Evolutionary conservation across 148 eudicot species (phyloP).

Genomic region (Euryodendron excelsum): DNA sequence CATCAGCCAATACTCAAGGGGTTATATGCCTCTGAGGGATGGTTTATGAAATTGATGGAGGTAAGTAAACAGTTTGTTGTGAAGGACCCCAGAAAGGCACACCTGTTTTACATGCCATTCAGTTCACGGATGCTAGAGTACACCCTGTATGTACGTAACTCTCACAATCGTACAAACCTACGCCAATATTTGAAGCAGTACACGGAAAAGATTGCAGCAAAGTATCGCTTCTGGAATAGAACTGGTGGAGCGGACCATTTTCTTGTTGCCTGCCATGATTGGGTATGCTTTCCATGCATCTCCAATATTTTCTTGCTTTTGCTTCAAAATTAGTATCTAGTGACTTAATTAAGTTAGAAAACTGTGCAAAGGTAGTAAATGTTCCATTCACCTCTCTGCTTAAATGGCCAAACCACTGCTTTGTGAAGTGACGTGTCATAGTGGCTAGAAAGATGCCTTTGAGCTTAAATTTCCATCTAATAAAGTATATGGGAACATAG

Average conservation of each 20-base stretch:
- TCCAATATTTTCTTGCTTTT: background rate
- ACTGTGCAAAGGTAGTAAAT: no score
- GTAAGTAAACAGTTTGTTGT: slow-evolving; percentile 60
- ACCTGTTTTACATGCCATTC: slow-evolving; percentile 86
- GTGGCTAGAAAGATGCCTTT: background rate
- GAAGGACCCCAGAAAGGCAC: slow-evolving; percentile 71
- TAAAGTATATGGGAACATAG: background rate
- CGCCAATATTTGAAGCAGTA: slow-evolving; percentile 58
- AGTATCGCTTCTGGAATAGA: slow-evolving; percentile 83
- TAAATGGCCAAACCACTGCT: background rate
- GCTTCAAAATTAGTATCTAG: background rate
- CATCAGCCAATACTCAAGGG: slow-evolving; percentile 91
- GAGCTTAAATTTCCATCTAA: background rate
- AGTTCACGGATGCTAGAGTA: slow-evolving; percentile 71
- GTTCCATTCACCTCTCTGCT: background rate
- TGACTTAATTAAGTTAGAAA: background rate
- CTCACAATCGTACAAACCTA: slow-evolving; percentile 61
- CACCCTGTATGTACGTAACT: slow-evolving; percentile 52
- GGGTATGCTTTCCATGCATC: slow-evolving; percentile 47
- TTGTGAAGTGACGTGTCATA: background rate
- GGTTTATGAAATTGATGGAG: slow-evolving; percentile 97
- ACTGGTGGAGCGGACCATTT: slow-evolving; percentile 91
- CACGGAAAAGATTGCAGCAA: slow-evolving; percentile 59
- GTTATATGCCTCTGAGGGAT: slow-evolving; percentile 91
- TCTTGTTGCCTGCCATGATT: slow-evolving; percentile 91